These are phyloP conservation scores for Chaetomium sp. DNA, from an alignment of 2,329 filamentous ascomycete species.

Conservation along the genomic window DNA sequence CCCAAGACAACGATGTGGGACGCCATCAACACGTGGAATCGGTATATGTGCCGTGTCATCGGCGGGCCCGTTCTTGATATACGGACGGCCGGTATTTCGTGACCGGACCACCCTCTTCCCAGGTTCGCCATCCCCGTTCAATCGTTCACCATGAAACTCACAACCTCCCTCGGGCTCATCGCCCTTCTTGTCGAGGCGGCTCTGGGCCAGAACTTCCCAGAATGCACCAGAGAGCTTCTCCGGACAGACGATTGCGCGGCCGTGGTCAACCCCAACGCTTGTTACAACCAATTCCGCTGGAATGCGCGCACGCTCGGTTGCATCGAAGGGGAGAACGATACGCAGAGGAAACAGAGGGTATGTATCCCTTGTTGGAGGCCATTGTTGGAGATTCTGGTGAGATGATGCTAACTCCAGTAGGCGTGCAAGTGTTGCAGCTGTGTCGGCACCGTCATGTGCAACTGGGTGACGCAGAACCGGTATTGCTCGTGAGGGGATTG, in stretches of 20 bases:
- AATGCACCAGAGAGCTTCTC: constrained; percentile 42
- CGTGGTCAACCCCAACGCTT: constrained; percentile 46
- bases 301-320: constrained; percentile 42
- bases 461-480: constrained; percentile 40
- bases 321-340: constrained; percentile 41
- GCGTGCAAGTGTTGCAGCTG: constrained; percentile 45
- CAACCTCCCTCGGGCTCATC: constrained; percentile 29
- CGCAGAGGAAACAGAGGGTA: constrained; percentile 41
- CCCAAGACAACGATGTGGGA: constrained; percentile 10
- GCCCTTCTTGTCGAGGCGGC: constrained; percentile 33
- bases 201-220: constrained; percentile 36
- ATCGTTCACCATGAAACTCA: constrained; percentile 14
- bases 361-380: neutral
- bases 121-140: neutral
- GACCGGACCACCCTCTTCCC: fast-evolving
- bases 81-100: constrained; percentile 9
- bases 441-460: constrained; percentile 42
- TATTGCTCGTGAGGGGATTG: constrained; percentile 26
- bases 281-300: constrained; percentile 46
- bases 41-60: constrained; percentile 11
- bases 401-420: constrained; percentile 28
- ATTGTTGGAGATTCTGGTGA: neutral
- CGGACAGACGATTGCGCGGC: constrained; percentile 44
- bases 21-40: constrained; percentile 14
- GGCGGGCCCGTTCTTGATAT: constrained; percentile 7